Percentiles rank a stretch among this genome's conserved stretches.
Evolutionary conservation across 768 basidiomycete genomes (phyloP).

Genomic region (Zangia roseola): DNA sequence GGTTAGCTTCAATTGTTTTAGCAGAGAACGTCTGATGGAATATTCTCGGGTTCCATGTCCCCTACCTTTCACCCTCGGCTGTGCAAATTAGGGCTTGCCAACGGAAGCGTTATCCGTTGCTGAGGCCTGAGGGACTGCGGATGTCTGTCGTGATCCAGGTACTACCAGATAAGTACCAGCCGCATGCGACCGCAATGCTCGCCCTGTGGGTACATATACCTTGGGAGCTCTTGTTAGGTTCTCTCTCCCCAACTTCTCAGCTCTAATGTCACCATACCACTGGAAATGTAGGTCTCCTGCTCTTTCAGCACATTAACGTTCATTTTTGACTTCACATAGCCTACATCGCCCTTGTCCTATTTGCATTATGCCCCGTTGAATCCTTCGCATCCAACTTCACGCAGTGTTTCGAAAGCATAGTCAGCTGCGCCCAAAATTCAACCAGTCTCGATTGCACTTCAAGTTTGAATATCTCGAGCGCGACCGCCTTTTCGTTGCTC

Average conservation of each 20-base stretch:
- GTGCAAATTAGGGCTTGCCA: background rate
- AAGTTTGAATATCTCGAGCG: background rate
- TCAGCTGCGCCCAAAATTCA: background rate
- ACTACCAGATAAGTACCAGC: background rate
- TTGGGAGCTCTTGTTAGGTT: background rate
- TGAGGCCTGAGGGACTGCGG: too few species aligned
- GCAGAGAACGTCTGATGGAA: too few species aligned
- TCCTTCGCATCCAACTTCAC: conserved; percentile 5
- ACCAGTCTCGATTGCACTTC: conserved; percentile 1
- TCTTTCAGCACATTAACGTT: background rate
- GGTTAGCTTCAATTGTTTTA: too few species aligned
- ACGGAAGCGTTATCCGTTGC: too few species aligned
- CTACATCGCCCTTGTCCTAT: background rate
- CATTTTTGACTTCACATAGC: background rate
- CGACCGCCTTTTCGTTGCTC: conserved; percentile 14
- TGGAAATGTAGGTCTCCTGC: conserved; percentile 2
- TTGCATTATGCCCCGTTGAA: background rate
- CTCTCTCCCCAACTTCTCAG: background rate
- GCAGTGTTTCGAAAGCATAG: conserved; percentile 12
- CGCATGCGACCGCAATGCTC: too few species aligned
- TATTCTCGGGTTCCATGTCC: too few species aligned
- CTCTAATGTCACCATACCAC: conserved; percentile 3
- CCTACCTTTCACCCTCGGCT: background rate
- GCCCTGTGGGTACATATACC: too few species aligned
- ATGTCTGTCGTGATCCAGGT: background rate